phyloP scores from a whole-genome alignment of 441 rosid species.

The Euphorbia celastroides region DNA sequence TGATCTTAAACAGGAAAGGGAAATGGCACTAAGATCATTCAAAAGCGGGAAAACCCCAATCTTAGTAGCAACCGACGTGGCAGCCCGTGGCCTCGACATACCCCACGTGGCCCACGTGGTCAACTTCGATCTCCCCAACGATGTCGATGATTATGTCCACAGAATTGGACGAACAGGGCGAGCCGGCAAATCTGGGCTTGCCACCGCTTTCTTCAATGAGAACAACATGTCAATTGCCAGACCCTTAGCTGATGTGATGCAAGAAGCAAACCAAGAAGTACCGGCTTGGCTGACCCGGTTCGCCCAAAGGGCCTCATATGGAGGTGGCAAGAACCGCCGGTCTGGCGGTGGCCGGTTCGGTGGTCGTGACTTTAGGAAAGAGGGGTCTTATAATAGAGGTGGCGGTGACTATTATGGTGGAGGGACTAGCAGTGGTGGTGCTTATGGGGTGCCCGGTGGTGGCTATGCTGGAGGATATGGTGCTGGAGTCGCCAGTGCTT shows the following conservation, averaged over 20 bases:
- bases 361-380: conserved; percentile 61
- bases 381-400: conserved; percentile 35
- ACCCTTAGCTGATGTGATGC: conserved; percentile 69
- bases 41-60: conserved; percentile 89
- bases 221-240: conserved; percentile 68
- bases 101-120: conserved; percentile 91
- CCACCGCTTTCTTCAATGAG: conserved; percentile 87
- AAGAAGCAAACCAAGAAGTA: conserved; percentile 90
- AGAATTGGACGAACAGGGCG: conserved; percentile 92
- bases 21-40: conserved; percentile 72
- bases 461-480: conserved; percentile 41
- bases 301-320: conserved; percentile 49
- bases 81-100: conserved; percentile 93
- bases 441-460: conserved; percentile 35
- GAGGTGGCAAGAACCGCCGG: conserved; percentile 47
- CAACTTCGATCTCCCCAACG: conserved; percentile 91
- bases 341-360: conserved; percentile 69
- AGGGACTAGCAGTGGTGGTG: conserved; percentile 35
- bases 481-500: conserved; percentile 63
- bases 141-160: conserved; percentile 91
- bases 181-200: conserved; percentile 84
- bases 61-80: conserved; percentile 90
- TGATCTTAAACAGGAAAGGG: conserved; percentile 62
- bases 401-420: conserved; percentile 35
- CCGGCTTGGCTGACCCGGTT: conserved; percentile 76